Evolutionary conservation across 2,329 filamentous ascomycete genomes (phyloP).

Genomic region (Akanthomyces dipterigenus): DNA sequence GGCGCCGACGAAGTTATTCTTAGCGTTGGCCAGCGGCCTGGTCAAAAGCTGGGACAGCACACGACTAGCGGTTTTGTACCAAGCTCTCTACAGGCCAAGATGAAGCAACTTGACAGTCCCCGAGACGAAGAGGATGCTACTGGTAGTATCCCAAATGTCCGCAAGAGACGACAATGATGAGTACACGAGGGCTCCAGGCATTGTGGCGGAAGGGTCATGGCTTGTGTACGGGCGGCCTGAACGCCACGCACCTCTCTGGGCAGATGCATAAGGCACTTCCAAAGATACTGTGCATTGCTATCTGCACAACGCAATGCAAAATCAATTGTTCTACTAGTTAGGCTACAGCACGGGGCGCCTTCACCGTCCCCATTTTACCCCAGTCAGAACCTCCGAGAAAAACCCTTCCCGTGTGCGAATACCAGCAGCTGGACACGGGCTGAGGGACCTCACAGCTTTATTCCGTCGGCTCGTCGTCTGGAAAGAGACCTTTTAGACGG

Average conservation of each 20-base stretch:
- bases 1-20: neutral
- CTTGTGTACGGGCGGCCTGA: neutral
- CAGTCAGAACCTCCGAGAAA: neutral
- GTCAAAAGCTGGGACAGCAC: neutral
- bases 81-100: neutral
- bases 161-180: neutral
- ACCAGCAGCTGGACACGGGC: neutral
- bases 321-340: neutral
- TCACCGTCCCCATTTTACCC: neutral
- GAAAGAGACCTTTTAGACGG: neutral
- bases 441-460: neutral
- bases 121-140: too few relatives aligned
- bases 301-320: neutral
- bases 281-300: neutral
- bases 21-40: neutral
- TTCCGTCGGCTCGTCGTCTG: neutral
- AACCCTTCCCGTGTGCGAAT: neutral
- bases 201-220: neutral
- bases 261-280: neutral
- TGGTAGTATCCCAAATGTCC: neutral
- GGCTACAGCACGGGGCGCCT: neutral
- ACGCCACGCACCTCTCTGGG: neutral
- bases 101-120: neutral
- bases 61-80: neutral
- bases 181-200: neutral